Evolutionary conservation across 352 stramenopile species (phyloP).

Genomic region (Phytophthora sansomeana): DNA sequence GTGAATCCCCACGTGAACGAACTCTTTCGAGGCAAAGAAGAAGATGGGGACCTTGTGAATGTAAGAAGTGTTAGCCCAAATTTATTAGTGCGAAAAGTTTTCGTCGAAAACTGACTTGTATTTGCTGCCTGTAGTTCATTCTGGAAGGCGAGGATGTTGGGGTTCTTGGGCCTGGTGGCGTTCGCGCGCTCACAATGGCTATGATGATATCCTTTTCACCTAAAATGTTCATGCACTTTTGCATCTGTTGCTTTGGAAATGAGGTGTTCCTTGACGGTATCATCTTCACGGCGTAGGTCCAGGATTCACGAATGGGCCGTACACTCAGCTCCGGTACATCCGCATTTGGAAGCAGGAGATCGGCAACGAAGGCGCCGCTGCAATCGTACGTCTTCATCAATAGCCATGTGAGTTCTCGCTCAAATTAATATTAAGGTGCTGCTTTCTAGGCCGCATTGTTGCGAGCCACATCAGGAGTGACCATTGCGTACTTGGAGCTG

Average conservation of each 20-base stretch:
- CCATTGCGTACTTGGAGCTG: slow-evolving; percentile 82
- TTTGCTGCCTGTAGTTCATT: slow-evolving; percentile 57
- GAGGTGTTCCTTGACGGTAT: slow-evolving; percentile 55
- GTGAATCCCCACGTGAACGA: slow-evolving; percentile 78
- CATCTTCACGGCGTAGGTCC: slow-evolving; percentile 62
- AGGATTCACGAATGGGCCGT: slow-evolving; percentile 68
- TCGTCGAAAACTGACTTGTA: no score
- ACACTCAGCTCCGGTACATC: slow-evolving; percentile 75
- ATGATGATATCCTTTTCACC: slow-evolving; percentile 80
- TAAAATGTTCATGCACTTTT: neutral
- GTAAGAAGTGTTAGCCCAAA: slow-evolving; percentile 29
- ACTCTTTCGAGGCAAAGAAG: slow-evolving; percentile 67
- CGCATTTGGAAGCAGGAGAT: slow-evolving; percentile 87
- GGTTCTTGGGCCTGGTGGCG: slow-evolving; percentile 61
- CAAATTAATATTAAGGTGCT: neutral
- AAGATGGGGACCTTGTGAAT: slow-evolving; percentile 79
- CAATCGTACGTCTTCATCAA: slow-evolving; percentile 57
- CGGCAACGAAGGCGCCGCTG: slow-evolving; percentile 72
- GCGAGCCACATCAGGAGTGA: slow-evolving; percentile 54
- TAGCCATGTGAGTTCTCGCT: neutral
- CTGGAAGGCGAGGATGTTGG: slow-evolving; percentile 77
- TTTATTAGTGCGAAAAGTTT: no score
- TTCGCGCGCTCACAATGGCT: slow-evolving; percentile 73
- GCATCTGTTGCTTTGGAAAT: neutral
- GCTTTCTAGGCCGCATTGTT: slow-evolving; percentile 51